A percentile compares a stretch with the other conserved stretches of the same genome.
Evolutionary conservation across 495 filamentous ascomycete species (phyloP).

Genomic region (Xylaria castorea): DNA sequence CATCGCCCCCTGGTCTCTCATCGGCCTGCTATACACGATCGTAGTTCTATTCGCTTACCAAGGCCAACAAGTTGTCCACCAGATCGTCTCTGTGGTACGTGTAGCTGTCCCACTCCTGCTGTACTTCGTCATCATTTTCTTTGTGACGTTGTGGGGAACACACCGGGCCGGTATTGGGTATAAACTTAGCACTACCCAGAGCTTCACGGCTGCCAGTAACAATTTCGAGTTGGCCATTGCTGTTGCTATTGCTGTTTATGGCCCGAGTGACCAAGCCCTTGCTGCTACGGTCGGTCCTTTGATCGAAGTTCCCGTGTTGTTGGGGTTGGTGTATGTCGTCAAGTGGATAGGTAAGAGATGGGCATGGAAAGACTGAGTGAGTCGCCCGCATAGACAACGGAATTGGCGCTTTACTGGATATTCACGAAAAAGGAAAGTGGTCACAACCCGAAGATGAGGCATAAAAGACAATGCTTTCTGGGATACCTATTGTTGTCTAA

Average conservation of each 20-base stretch:
- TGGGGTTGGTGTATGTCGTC: constrained; percentile 80
- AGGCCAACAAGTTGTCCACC: constrained; percentile 77
- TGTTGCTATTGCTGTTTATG: constrained; percentile 85
- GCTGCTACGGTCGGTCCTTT: constrained; percentile 91
- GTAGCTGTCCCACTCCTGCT: constrained; percentile 81
- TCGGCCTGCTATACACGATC: constrained; percentile 87
- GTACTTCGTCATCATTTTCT: constrained; percentile 80
- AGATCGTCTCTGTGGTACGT: constrained; percentile 81
- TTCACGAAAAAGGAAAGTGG: background rate
- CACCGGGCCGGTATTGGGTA: constrained; percentile 76
- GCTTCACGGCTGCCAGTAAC: constrained; percentile 93
- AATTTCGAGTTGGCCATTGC: constrained; percentile 96
- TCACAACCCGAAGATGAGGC: background rate
- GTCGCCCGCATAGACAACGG: background rate
- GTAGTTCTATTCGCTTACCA: constrained; percentile 85
- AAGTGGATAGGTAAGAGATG: constrained; percentile 62
- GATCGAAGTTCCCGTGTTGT: constrained; percentile 87
- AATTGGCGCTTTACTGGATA: background rate
- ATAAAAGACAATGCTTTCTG: background rate
- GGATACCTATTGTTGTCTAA: background rate
- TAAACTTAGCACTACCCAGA: constrained; percentile 74
- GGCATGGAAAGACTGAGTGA: constrained; percentile 60
- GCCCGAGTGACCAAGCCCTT: constrained; percentile 82
- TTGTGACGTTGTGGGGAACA: constrained; percentile 64
- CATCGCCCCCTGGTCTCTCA: constrained; percentile 74